Percentiles rank a stretch among this genome's conserved stretches.
phyloP scores from a whole-genome alignment of 1,284 basidiomycete genomes.

The Apiotrichum akiyoshidainum region DNA sequence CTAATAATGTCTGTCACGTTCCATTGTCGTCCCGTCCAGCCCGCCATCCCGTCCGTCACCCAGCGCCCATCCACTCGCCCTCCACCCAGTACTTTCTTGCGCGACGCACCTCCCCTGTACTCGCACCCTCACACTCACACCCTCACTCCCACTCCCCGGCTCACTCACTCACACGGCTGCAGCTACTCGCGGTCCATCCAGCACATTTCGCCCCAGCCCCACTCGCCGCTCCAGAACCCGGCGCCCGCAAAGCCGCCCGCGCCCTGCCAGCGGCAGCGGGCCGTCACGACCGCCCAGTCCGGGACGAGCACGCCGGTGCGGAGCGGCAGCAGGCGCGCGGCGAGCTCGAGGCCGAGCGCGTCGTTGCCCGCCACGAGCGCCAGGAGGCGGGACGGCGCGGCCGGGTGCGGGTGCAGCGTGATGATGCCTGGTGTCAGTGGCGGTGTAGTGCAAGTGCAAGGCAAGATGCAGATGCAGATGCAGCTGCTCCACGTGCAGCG shows the following conservation, averaged over 20 bases:
- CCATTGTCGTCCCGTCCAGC: no score
- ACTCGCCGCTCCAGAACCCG: conserved; percentile 43
- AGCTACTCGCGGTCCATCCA: conserved; percentile 37
- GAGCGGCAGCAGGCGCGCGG: conserved; percentile 68
- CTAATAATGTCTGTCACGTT: no score
- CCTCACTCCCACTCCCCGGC: no score
- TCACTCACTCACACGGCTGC: no score
- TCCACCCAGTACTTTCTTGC: no score
- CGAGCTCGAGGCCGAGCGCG: conserved; percentile 60
- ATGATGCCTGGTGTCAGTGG: conserved; percentile 56
- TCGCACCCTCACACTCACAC: no score
- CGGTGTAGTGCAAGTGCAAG: no score
- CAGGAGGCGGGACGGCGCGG: conserved; percentile 48
- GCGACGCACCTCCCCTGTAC: no score
- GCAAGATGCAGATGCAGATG: no score
- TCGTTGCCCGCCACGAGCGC: conserved; percentile 64
- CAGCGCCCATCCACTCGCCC: no score
- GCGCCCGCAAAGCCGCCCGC: conserved; percentile 68
- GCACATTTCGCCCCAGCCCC: conserved; percentile 43
- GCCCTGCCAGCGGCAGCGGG: conserved; percentile 57
- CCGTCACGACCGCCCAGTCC: conserved; percentile 67
- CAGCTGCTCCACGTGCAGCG: no score
- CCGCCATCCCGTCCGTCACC: no score
- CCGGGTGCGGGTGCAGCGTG: conserved; percentile 68
- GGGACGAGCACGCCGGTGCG: conserved; percentile 68